Base-by-base conservation (phyloP, 805 yeast species). In the Kodamaea neixiangensis region DNA sequence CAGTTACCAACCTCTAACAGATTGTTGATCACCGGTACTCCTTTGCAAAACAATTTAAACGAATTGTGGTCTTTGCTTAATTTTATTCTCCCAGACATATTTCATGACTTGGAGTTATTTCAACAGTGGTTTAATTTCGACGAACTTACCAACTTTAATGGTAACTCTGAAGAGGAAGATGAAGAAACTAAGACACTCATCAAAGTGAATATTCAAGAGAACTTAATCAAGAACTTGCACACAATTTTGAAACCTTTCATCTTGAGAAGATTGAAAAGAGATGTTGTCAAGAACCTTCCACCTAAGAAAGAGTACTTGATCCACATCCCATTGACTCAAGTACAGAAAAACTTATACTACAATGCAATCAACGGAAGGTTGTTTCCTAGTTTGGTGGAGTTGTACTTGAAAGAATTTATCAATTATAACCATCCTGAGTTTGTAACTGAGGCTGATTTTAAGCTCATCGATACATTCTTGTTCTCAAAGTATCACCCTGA, bases 111-210 rank as follows among this genome's bases (percentile, higher is more conserved):
- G 53, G 93, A 86, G 47, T 77, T 91, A 40, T 93, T 93, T 63
- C 96, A 93, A 65, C 87, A 85, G 62, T 93, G 98, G 97, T 94
- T 93, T 69, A 96, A 94, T 66, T 88, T 88, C 59, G 81, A 83
- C 43, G 84, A 81, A 37, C 63, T 86, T 38, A 76, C 79, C 5
- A 69, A 71, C 17, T 57, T 65, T 51, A 64, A 51, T 52, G 60
- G 50, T 49, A 51, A 53, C 31, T 58, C 54, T 9, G 58, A 57
- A 7, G 60, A 58, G 18, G 71, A 71, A 9, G 77, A 73, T 21
- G 62, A 66, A 17, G 81, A 77, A 47, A 73, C 77, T 20, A 77
- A 68, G 54, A 76, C 72, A 56, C 63, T 83, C 38, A 80, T 90
- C 37, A 82, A 82, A 74, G 80, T 58, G 79, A 86, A 64, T 50